These are phyloP conservation scores for Ulota crispa DNA, from an alignment of 225 moss, liverwort and hornwort genomes.

Conservation along the genomic window DNA sequence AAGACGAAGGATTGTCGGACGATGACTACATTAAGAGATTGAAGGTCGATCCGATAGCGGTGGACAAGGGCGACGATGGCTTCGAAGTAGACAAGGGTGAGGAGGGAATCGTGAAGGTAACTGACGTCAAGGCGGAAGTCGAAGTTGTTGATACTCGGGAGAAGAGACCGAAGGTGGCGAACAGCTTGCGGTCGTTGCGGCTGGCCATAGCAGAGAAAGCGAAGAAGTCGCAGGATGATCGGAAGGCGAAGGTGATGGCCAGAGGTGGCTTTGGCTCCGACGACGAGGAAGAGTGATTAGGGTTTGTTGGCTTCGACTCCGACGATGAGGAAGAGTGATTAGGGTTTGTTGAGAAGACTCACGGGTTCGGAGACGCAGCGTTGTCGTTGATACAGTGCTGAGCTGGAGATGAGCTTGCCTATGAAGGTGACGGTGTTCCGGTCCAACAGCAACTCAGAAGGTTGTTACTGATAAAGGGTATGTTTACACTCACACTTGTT, in stretches of 20 bases:
- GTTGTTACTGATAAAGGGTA: not conserved
- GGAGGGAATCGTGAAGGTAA: conserved; percentile 35
- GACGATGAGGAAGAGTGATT: conserved; percentile 20
- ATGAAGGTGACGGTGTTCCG: too few relatives aligned
- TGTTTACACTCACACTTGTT: too few relatives aligned
- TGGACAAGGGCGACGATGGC: conserved; percentile 33
- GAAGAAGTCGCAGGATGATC: conserved; percentile 37
- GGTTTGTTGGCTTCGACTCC: not conserved
- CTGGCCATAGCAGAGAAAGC: conserved; percentile 37
- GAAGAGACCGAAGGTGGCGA: conserved; percentile 48
- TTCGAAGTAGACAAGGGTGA: conserved; percentile 51
- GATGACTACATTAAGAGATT: conserved; percentile 33
- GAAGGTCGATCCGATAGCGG: conserved; percentile 30
- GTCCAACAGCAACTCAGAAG: not conserved
- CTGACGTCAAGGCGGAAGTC: conserved; percentile 10
- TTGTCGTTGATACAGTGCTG: not conserved
- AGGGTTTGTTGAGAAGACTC: not conserved
- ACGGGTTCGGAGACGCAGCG: not conserved
- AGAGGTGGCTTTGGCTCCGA: conserved; percentile 23
- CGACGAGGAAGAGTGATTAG: conserved; percentile 9
- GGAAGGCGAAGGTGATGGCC: conserved; percentile 9
- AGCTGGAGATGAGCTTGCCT: not conserved
- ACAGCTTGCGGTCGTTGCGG: conserved; percentile 51
- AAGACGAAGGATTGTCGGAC: conserved; percentile 44
- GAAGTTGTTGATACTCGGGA: conserved; percentile 30